Evolutionary conservation across 1,284 basidiomycete genomes (phyloP), one percentile per base, ranked within the genome.

Genomic region (Austroboletus niveus): DNA sequence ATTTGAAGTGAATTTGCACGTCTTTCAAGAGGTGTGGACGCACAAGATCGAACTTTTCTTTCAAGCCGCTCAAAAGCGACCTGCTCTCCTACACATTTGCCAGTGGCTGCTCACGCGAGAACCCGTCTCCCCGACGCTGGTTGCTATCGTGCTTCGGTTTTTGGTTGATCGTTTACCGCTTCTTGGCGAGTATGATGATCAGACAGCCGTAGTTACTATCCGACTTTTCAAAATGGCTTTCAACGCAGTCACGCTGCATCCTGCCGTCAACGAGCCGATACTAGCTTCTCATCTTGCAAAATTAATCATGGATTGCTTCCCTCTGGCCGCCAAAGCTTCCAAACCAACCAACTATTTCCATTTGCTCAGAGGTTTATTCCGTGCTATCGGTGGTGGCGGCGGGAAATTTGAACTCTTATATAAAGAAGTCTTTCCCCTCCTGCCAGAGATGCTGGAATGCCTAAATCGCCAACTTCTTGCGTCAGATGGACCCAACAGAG

Each of bases 171-270:
- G 87, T 44, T 81, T 99, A 14, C 89, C 88, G 29, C 75, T 88
- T 43, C 81, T 99, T 3, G 96, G 95, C 44, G 87, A 93, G 57
- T 84, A 89, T 64, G 89, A 95, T 61, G 89, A 93, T 61, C 77
- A 86, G 59, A 86, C 84, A 10, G 86, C 89, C 3, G 84, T 89
- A 1, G 84, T 90, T 40, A 90, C 89, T 10, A 86, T 99, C 53
- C 84, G 94, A 47, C 77, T 98, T 53, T 99, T 94, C 84, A 99
- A 98, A 75, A 91, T 98, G 82, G 89, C 94, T 8, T 99, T 99
- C 72, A 81, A 84, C 59, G 92, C 96, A 3, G 93, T 99, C 56
- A 87, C 87, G 35, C 71, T 84, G 52, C 89, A 85, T 69, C 89
- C 94, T 32, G 72, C 75, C 30, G 74, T 81, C 35, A 99, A 98